phyloP scores from a whole-genome alignment of 768 basidiomycete species.

The Pisolithus orientalis region DNA sequence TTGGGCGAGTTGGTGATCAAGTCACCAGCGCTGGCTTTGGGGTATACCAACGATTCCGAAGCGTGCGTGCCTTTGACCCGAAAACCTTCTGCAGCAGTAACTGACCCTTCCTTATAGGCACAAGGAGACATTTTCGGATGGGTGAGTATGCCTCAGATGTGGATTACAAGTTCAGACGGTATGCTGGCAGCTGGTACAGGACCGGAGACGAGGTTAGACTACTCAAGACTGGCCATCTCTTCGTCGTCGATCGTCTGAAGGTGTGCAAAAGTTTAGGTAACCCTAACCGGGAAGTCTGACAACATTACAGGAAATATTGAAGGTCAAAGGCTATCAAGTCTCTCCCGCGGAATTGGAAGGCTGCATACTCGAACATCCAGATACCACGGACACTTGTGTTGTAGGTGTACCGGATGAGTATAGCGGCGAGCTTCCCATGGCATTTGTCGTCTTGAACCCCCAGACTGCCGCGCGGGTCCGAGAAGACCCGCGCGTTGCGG shows the following conservation, averaged over 20 bases:
- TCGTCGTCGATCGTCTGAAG: not conserved
- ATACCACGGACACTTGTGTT: slow-evolving; percentile 57
- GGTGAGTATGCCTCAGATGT: slow-evolving; percentile 31
- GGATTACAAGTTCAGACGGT: not conserved
- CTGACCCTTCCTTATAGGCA: slow-evolving; percentile 38
- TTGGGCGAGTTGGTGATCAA: slow-evolving; percentile 54
- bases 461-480: slow-evolving; percentile 33
- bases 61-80: slow-evolving; percentile 41
- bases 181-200: slow-evolving; percentile 47
- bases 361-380: slow-evolving; percentile 52
- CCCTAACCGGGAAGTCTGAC: not conserved
- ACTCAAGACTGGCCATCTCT: slow-evolving; percentile 44
- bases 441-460: slow-evolving; percentile 51
- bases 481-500: slow-evolving; percentile 21
- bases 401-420: slow-evolving; percentile 64
- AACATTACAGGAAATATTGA: slow-evolving; percentile 45
- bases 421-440: slow-evolving; percentile 66
- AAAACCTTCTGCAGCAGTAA: not conserved
- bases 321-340: slow-evolving; percentile 68
- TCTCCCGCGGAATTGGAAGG: slow-evolving; percentile 71
- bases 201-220: slow-evolving; percentile 64
- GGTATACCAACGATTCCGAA: slow-evolving; percentile 49
- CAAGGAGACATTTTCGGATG: slow-evolving; percentile 60
- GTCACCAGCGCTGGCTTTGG: slow-evolving; percentile 32
- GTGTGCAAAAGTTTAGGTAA: not conserved